Evolutionary conservation across 2,329 filamentous ascomycete species (phyloP).

Genomic region (Arthrobotrys sphaeroides): DNA sequence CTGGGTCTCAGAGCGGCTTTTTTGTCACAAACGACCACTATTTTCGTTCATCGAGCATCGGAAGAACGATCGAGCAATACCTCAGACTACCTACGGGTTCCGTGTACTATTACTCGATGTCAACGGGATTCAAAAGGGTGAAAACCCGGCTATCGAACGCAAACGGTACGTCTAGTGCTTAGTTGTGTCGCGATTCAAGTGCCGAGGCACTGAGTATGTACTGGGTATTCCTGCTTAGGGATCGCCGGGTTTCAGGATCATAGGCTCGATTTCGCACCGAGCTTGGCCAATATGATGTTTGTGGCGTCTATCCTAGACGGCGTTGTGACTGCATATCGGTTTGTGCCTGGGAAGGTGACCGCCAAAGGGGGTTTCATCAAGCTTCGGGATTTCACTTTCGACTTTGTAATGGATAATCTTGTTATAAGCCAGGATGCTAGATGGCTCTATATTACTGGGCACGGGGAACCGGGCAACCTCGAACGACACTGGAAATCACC

Average conservation of each 20-base stretch:
- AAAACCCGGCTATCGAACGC: conserved; percentile 7
- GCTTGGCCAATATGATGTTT: conserved; percentile 8
- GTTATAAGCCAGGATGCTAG: conserved; percentile 25
- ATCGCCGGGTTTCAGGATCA: conserved; percentile 27
- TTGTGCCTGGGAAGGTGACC: conserved; percentile 1
- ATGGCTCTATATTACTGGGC: conserved; percentile 45
- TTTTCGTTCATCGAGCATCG: conserved; percentile 17
- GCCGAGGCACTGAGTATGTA: too few species aligned
- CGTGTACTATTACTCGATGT: conserved; percentile 28
- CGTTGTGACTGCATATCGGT: conserved; percentile 22
- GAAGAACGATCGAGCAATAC: conserved; percentile 20
- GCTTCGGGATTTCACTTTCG: conserved; percentile 21
- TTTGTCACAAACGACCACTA: conserved; percentile 49
- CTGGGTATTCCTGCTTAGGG: too few species aligned
- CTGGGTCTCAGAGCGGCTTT: conserved; percentile 2
- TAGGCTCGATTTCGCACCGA: neutral
- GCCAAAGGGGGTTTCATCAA: conserved; percentile 17
- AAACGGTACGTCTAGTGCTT: conserved; percentile 27
- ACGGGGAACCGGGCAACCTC: conserved; percentile 36
- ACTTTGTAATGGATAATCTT: conserved; percentile 45
- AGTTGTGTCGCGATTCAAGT: neutral
- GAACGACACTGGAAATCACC: conserved; percentile 20
- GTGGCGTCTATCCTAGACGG: conserved; percentile 39
- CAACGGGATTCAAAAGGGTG: conserved; percentile 23
- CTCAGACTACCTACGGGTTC: conserved; percentile 33